Evolutionary conservation across 129 eudicot species (phyloP).

Genomic region (Helichrysum umbraculigerum): DNA sequence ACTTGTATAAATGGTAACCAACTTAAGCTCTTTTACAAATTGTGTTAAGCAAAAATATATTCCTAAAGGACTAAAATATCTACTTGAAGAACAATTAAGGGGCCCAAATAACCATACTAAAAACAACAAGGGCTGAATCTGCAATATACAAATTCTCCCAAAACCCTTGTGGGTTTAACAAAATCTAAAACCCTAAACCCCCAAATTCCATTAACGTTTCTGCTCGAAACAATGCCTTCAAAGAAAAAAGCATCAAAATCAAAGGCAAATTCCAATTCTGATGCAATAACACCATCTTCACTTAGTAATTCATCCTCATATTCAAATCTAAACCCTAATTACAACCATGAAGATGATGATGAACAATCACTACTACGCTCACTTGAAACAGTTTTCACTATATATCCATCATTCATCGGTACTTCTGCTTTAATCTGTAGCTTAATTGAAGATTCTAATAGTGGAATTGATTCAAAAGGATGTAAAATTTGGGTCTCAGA

Average conservation of each 20-base stretch:
- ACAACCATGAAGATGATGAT: constrained; percentile 29
- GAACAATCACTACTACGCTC: constrained; percentile 38
- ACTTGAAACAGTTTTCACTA: constrained; percentile 47
- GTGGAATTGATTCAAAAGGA: constrained; percentile 37
- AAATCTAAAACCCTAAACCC: constrained; percentile 4
- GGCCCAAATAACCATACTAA: too few relatives aligned
- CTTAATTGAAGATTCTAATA: constrained; percentile 36
- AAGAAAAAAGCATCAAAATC: constrained; percentile 52
- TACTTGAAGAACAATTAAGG: neutral
- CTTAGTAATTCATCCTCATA: constrained; percentile 12
- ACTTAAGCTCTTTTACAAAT: too few relatives aligned
- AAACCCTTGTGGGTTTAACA: constrained; percentile 17
- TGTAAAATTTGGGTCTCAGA: constrained; percentile 78
- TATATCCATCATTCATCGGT: constrained; percentile 65
- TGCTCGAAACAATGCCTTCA: constrained; percentile 47
- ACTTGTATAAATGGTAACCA: too few relatives aligned
- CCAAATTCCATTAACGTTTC: neutral
- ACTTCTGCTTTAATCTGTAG: constrained; percentile 50
- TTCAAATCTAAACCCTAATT: constrained; percentile 24
- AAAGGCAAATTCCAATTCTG: constrained; percentile 24
- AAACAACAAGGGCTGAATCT: neutral
- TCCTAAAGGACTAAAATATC: too few relatives aligned
- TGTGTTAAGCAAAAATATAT: too few relatives aligned
- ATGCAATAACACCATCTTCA: constrained; percentile 33
- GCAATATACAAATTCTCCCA: neutral